These are phyloP conservation scores for Ceratopteris richardii DNA, from an alignment of 75 land plant genomes.

Conservation along the genomic window DNA sequence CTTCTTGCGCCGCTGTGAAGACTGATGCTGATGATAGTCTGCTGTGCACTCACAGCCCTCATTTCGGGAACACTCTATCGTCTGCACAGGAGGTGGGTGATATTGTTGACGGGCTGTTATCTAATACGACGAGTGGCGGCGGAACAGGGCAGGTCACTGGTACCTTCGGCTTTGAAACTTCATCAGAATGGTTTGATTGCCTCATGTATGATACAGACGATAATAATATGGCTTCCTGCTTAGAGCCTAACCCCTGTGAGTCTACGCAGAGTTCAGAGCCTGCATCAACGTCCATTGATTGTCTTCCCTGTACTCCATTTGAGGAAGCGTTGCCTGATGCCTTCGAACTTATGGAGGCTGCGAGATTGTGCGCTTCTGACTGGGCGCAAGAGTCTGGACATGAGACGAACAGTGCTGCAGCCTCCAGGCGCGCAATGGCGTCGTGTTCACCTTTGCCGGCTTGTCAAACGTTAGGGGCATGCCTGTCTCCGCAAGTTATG, in stretches of 20 bases:
- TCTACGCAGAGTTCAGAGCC: conserved; percentile 45
- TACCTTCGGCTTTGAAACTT: conserved; percentile 21
- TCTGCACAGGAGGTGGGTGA: neutral
- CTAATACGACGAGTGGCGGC: neutral
- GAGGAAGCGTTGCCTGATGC: neutral
- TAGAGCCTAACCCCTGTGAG: conserved; percentile 25
- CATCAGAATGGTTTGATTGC: conserved; percentile 59
- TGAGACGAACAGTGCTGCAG: neutral
- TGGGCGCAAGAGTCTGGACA: neutral
- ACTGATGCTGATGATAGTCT: no score
- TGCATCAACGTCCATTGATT: neutral
- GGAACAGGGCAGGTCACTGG: neutral
- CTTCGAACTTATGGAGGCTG: neutral
- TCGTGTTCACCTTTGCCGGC: no score
- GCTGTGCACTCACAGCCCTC: no score
- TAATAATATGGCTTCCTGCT: neutral
- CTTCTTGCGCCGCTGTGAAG: neutral
- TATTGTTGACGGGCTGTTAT: neutral
- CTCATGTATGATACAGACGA: conserved; percentile 24
- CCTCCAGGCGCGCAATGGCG: no score
- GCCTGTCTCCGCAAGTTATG: neutral
- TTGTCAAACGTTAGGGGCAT: no score
- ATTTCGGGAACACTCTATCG: no score
- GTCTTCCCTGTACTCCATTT: neutral
- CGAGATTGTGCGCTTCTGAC: neutral